Base-by-base conservation (phyloP, 352 stramenopile species). In the Globisporangium splendens region DNA sequence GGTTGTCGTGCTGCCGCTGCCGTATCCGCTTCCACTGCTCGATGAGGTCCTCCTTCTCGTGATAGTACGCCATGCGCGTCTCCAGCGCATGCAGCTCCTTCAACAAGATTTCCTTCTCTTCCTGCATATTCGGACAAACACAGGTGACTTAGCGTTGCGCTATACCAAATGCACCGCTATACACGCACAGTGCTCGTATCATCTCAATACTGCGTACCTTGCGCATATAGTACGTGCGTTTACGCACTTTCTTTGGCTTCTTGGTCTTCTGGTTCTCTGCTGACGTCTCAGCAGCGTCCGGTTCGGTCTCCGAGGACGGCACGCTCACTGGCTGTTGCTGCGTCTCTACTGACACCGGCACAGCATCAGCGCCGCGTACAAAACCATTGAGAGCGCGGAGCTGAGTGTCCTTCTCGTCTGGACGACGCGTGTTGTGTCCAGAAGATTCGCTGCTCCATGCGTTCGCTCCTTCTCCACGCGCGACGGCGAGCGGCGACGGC, bases 211-310 rank as follows among this genome's bases (percentile, higher is more conserved):
- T 6, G 46, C 11, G 31, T 20, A 79, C 71, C 66, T 80, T 80
- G 63, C 72, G 72, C 51, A 69, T 63, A 54, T 80, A 80, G 53
- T 80, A 80, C 20, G 72, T 80, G 44, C 72, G 56, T 28, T 70
- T 61, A 46, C 54, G 59, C 39, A 46, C 48, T 61, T 56, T 56
- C 59, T 66, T 65, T 6, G 52, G 52, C 46, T 52, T 51, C 48
- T 18, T 43, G 20, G 24, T 28, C 46, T 18, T 47, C 18, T n/a
- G 0, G 28, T 35, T 35, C 28, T 35, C 21, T 59, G 47, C 17
- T 15, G 46, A 12, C n/a, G 44, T 18, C 6, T 39, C 22, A 38
- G 24, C 38, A n/a, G 12, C 39, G 3, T 44, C 39, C 17, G 39
- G 13, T 3, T 44, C 39, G 13, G 39, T 44, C 10, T 44, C 39